These are phyloP conservation scores for Acrasis kona DNA, from an alignment of 78 protist species.

Conservation along the genomic window DNA sequence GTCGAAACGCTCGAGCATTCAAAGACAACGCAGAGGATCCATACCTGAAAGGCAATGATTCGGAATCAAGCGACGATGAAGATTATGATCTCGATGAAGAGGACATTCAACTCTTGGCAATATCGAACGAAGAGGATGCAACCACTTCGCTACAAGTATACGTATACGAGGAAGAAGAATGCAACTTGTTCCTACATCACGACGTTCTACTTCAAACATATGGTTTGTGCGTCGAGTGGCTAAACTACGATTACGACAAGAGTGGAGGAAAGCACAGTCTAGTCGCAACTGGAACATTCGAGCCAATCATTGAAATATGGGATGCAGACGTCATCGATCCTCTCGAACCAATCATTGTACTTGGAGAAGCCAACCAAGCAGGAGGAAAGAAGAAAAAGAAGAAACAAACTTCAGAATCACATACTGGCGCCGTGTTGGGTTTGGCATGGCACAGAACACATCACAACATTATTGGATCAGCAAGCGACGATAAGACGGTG, in stretches of 20 bases:
- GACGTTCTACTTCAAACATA: constrained; percentile 54
- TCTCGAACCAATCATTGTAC: constrained; percentile 37
- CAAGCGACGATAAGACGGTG: constrained; percentile 58
- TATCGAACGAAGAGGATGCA: constrained; percentile 38
- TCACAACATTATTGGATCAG: constrained; percentile 36
- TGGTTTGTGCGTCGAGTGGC: constrained; percentile 68
- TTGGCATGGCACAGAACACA: constrained; percentile 29
- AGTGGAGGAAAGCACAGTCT: constrained; percentile 46
- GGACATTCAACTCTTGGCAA: constrained; percentile 46
- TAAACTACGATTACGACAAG: not conserved
- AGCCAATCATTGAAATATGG: constrained; percentile 76
- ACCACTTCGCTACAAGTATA: not conserved
- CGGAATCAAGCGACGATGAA: constrained; percentile 24
- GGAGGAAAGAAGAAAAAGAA: constrained; percentile 17
- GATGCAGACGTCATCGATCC: constrained; percentile 64
- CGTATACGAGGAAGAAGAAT: constrained; percentile 59
- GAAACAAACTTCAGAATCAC: not conserved
- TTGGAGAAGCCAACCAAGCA: constrained; percentile 24
- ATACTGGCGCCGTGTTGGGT: constrained; percentile 40
- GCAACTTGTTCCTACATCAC: constrained; percentile 68
- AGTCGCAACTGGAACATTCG: constrained; percentile 75
- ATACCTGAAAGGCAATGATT: not conserved
- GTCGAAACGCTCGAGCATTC: not conserved
- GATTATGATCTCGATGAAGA: constrained; percentile 39
- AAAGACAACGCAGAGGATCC: not conserved